Conservation (phyloP, 2,329 filamentous ascomycete genomes). For the Didymella segeticola region DNA sequence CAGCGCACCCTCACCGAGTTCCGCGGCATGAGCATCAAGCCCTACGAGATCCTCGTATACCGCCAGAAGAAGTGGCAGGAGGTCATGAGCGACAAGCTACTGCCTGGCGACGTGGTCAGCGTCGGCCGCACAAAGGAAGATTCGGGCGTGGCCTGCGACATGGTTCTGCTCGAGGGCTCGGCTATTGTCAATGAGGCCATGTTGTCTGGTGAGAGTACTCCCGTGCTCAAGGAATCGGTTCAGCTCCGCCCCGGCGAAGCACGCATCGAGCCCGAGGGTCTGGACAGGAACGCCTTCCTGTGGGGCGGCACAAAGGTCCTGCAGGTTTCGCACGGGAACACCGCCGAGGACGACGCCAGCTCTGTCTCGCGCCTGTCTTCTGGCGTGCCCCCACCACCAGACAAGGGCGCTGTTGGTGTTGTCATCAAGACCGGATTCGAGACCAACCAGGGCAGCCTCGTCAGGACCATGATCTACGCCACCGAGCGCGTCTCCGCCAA, state of each 20-base stretch:
- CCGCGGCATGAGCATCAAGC: constrained; percentile 99
- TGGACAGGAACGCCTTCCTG: constrained; percentile 96
- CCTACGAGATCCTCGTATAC: constrained; percentile 92
- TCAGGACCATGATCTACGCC: constrained; percentile 99
- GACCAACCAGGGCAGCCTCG: constrained; percentile 95
- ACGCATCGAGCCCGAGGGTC: constrained; percentile 80
- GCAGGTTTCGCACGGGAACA: constrained; percentile 87
- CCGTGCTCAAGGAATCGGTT: constrained; percentile 93
- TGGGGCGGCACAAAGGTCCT: constrained; percentile 98
- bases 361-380: constrained; percentile 71
- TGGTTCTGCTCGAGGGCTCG: constrained; percentile 91
- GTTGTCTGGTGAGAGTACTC: constrained; percentile 97
- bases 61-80: constrained; percentile 87
- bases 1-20: constrained; percentile 96
- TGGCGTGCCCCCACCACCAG: constrained; percentile 82
- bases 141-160: constrained; percentile 94
- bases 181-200: constrained; percentile 99
- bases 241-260: constrained; percentile 86
- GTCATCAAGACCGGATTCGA: constrained; percentile 98
- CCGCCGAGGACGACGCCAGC: constrained; percentile 69
- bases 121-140: constrained; percentile 95
- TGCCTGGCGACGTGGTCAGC: constrained; percentile 92
- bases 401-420: constrained; percentile 91
- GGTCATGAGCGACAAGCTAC: constrained; percentile 85
- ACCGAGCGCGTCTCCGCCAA: constrained; percentile 99